phyloP scores from a whole-genome alignment of 2,329 filamentous ascomycete genomes.

The Epichloe bromicola region DNA sequence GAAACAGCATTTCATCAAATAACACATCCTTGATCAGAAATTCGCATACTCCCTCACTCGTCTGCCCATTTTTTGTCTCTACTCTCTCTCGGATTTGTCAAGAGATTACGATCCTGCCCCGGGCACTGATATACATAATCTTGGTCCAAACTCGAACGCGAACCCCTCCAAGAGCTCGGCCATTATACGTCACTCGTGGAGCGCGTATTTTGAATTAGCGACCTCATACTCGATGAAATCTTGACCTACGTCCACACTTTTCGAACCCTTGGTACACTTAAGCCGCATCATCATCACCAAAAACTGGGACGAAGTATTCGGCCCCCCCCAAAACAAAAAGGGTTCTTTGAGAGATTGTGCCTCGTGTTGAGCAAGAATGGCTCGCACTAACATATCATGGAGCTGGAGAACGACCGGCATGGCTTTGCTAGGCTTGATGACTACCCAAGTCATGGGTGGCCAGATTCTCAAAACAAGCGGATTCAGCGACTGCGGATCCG shows the following conservation, averaged over 20 bases:
- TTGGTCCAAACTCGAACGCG: too few relatives aligned
- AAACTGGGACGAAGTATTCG: too few relatives aligned
- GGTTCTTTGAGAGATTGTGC: neutral
- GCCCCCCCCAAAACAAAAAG: too few relatives aligned
- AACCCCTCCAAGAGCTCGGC: too few relatives aligned
- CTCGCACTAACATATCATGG: slow-evolving; percentile 17
- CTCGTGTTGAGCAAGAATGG: slow-evolving; percentile 17
- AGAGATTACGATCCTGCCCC: neutral
- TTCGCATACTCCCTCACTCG: neutral
- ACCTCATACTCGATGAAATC: too few relatives aligned
- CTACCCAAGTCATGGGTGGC: slow-evolving; percentile 41
- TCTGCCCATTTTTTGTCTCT: neutral
- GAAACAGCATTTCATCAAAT: neutral
- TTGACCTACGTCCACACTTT: too few relatives aligned
- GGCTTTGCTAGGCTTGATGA: slow-evolving; percentile 22
- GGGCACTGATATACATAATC: neutral
- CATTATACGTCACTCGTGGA: too few relatives aligned
- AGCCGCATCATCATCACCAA: too few relatives aligned
- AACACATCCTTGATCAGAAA: neutral
- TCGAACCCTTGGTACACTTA: too few relatives aligned
- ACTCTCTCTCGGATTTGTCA: neutral
- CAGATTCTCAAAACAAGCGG: slow-evolving; percentile 70
- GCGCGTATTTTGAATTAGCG: too few relatives aligned
- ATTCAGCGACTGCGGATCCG: slow-evolving; percentile 55
- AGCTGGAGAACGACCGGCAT: slow-evolving; percentile 16